Evolutionary conservation across 1,284 basidiomycete genomes (phyloP).

Genomic region (Cutaneotrichosporon mucoides): DNA sequence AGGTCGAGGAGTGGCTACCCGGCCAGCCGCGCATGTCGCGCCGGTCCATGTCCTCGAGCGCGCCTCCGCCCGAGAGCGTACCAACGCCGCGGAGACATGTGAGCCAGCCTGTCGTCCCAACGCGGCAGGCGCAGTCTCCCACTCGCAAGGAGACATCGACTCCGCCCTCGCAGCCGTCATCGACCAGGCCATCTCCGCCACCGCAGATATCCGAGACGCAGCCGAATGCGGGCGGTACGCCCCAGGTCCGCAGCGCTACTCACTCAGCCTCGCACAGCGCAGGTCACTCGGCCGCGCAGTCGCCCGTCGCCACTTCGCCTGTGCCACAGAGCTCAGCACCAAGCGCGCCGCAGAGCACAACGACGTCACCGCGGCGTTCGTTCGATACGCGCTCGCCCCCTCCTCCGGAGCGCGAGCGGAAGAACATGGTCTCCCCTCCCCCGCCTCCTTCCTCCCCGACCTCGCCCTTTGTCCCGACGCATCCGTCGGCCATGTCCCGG

Average conservation of each 20-base stretch:
- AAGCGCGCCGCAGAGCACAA: not conserved
- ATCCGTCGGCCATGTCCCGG: constrained; percentile 3
- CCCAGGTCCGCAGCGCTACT: not conserved
- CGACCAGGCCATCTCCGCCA: not conserved
- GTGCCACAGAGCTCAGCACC: no score
- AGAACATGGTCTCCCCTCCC: not conserved
- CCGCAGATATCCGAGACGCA: not conserved
- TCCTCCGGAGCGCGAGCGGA: not conserved
- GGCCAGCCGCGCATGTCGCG: not conserved
- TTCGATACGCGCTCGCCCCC: not conserved
- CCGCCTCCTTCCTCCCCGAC: constrained; percentile 1
- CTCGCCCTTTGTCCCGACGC: not conserved
- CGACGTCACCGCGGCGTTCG: not conserved
- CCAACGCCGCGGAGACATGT: not conserved
- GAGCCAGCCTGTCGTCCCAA: not conserved
- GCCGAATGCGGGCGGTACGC: not conserved
- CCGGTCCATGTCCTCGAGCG: constrained; percentile 6
- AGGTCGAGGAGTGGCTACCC: constrained; percentile 85
- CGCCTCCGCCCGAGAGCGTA: not conserved
- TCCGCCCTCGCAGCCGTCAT: not conserved
- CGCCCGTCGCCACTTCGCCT: not conserved
- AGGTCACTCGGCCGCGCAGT: not conserved
- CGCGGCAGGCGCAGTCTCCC: not conserved
- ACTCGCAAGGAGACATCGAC: not conserved
- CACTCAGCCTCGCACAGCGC: not conserved